Evolutionary conservation across 176 grass and related monocot species (phyloP), one percentile per base, ranked within the genome.

Genomic region (Aegilops longissima): DNA sequence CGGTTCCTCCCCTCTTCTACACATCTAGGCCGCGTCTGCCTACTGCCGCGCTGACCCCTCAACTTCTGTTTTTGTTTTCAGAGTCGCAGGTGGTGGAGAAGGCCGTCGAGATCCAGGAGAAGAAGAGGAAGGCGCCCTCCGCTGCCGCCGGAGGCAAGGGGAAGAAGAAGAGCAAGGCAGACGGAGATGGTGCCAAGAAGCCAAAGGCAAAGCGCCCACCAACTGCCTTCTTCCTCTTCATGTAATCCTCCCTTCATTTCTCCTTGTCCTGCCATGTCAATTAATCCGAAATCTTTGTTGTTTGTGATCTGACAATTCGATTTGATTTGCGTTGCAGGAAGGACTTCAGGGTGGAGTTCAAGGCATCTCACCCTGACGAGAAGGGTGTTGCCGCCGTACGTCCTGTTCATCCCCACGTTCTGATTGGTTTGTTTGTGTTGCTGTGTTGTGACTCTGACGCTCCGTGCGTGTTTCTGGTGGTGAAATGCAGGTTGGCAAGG

Each of bases 151-250:
- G 13, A 4, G 44, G 33, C 24, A 70, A 47, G 29, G 91, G 79
- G 62, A 86, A 87, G 70, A 86, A 89, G 70, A 81, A 59, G 64
- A 75, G 58, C 65, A 84, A 25, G 66, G 13, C 31, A 36, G 5
- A 38, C 16, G 29, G 84, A 49, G 58, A 44, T 20, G 65, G 38
- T 36, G 49, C 40, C 42, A 97, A 89, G 86, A 97, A 89, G 86
- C 16, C 16, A 6, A 92, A 87, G 25, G 79, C 75, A 63, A 99
- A 99, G 89, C 94, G 94, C 61, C 81, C 94, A 18, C 89, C 76
- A 3, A 96, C 90, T 11, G 97, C 97, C 27, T 99, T 94, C 90
- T 94, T 99, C 84, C 74, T 99, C 62, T 96, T 99, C 87, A 88
- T 99, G 93, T 95, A 91, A 61, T 27, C 36, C 2, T 14, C 62